Evolutionary conservation across 179 eudicot genomes (phyloP).

Genomic region (Patellifolia procumbens): DNA sequence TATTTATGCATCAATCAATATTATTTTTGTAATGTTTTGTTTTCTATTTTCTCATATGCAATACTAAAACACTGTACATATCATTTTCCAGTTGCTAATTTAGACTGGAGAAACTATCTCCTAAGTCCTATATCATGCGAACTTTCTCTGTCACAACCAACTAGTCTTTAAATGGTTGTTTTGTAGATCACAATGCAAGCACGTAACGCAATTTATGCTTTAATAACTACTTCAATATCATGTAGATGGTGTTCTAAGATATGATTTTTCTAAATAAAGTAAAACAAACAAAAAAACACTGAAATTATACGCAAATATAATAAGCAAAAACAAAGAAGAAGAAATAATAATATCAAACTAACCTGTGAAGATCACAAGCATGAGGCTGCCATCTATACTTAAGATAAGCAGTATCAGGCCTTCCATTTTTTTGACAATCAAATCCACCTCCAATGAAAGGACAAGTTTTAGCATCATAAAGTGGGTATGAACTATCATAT

Average conservation of each 20-base stretch:
- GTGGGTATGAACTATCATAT: constrained; percentile 51
- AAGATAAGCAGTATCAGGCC: constrained; percentile 52
- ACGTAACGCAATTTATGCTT: background rate
- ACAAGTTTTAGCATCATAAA: constrained; percentile 52
- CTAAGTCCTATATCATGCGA: no score
- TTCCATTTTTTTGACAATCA: constrained; percentile 58
- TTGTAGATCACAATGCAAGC: no score
- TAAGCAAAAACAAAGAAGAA: background rate
- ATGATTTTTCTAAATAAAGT: no score
- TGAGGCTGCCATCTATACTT: constrained; percentile 66
- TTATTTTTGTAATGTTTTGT: no score
- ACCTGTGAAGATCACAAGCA: constrained; percentile 54
- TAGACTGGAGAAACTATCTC: no score
- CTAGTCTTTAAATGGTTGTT: no score
- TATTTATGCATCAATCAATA: no score
- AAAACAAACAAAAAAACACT: background rate
- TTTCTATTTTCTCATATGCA: no score
- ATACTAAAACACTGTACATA: no score
- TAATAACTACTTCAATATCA: background rate
- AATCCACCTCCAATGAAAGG: constrained; percentile 49
- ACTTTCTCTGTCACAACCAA: background rate
- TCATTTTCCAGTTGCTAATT: no score
- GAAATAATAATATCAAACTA: background rate
- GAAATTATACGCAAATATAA: background rate
- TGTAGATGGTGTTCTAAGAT: background rate